phyloP scores from a whole-genome alignment of 1,284 basidiomycete species.

The Sporisorium exsertum region DNA sequence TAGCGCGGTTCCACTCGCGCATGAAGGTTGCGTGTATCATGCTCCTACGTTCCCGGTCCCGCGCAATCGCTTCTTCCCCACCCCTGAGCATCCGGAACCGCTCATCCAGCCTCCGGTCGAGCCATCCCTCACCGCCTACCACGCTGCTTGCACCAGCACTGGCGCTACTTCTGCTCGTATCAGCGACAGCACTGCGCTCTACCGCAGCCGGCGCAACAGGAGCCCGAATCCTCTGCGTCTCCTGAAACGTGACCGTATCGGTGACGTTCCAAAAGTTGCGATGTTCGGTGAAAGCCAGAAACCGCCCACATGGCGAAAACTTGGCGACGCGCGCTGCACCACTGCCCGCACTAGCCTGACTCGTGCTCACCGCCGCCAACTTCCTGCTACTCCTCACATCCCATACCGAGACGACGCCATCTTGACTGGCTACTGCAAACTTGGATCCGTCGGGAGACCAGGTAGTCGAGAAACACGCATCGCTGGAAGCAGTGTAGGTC shows the following conservation, averaged over 20 bases:
- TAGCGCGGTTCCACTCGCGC: slow-evolving; percentile 43
- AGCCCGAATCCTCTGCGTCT: slow-evolving; percentile 37
- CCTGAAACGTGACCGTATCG: slow-evolving; percentile 50
- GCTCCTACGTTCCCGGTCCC: slow-evolving; percentile 28
- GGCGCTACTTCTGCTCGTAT: not conserved
- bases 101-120: slow-evolving; percentile 18
- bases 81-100: slow-evolving; percentile 28
- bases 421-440: slow-evolving; percentile 86
- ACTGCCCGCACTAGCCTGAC: slow-evolving; percentile 35
- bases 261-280: slow-evolving; percentile 49
- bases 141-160: not conserved
- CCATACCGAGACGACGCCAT: slow-evolving; percentile 78
- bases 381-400: slow-evolving; percentile 68
- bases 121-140: not conserved
- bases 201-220: slow-evolving; percentile 7
- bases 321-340: slow-evolving; percentile 58
- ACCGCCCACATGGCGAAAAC: slow-evolving; percentile 53
- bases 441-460: slow-evolving; percentile 83
- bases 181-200: not conserved
- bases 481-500: slow-evolving; percentile 68
- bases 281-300: slow-evolving; percentile 61
- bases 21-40: slow-evolving; percentile 45
- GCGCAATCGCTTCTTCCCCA: slow-evolving; percentile 21
- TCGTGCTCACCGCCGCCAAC: slow-evolving; percentile 54
- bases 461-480: slow-evolving; percentile 81